Evolutionary conservation across 768 basidiomycete genomes (phyloP).

Genomic region (Nidula microcarpa): DNA sequence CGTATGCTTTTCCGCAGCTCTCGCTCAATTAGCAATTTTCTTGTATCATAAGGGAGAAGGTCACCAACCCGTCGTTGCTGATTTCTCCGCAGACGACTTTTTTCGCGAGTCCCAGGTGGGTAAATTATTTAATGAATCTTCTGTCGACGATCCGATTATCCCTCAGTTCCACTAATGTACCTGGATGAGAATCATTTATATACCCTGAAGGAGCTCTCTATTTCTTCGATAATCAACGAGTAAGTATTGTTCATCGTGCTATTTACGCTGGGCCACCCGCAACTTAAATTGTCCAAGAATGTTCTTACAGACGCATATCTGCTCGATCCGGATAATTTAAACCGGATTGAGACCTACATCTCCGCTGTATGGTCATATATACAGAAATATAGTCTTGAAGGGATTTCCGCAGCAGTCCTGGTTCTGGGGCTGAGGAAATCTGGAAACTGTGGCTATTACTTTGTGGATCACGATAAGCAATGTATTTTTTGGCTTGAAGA

Average conservation of each 20-base stretch:
- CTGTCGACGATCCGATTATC: background rate
- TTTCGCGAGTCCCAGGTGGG: background rate
- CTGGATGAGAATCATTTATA: constrained; percentile 1
- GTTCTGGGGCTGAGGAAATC: constrained; percentile 1
- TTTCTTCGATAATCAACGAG: constrained; percentile 1
- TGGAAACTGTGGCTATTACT: constrained; percentile 4
- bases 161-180: background rate
- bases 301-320: constrained; percentile 6
- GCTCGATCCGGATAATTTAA: background rate
- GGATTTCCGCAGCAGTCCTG: background rate
- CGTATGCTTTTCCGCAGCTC: no score
- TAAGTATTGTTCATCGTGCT: background rate
- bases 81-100: background rate
- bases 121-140: background rate
- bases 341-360: background rate
- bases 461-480: constrained; percentile 4
- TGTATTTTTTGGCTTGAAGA: constrained; percentile 3
- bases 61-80: background rate
- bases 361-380: background rate
- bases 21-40: no score
- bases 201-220: constrained; percentile 7
- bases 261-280: background rate
- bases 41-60: background rate
- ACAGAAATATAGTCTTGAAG: background rate
- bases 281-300: background rate